Evolutionary conservation across 2,329 filamentous ascomycete species (phyloP), one percentile per base, ranked within the genome.

Genomic region (Geosmithia morbida): DNA sequence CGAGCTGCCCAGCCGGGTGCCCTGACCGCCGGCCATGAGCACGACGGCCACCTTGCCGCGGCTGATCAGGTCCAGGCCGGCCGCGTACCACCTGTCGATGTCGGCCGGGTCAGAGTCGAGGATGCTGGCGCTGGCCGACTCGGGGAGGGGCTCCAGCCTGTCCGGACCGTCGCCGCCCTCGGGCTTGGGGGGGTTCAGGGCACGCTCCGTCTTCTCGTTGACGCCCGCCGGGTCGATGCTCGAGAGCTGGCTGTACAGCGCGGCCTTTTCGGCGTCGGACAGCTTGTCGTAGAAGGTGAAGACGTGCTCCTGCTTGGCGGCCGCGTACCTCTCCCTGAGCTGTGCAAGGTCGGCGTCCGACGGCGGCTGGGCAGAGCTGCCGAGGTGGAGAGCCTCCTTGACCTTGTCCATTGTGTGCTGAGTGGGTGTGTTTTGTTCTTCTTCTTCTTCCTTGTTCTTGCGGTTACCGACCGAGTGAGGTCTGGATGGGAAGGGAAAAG

Each of bases 11-110:
- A 98, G 71, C 52, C 92, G 79, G 51, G 92, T 98, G 53, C 92
- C 92, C 70, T 98, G 92, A 33, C 92, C 92, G 61, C 92, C 92
- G 49, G 92, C 92, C 86, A 98, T 94, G 59, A 98, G 77, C 46
- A 98, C 87, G 17, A 98, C 92, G 30, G 80, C 74, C 40, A 94
- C 76, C 63, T 85, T 80, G 60, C 85, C 81, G 62, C 87, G 74
- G 45, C 80, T 71, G 50, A 94, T 76, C 40, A 90, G 84, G 61
- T 87, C 90, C 29, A 97, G 71, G 48, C 86, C 85, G 10, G 82
- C 72, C 52, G 84, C 70, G 66, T 95, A 92, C 89, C 90, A 98
- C 64, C 75, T 77, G 55, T 86, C 71, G 52, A 96, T 75, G 61
- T 94, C 83, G 50, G 80, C 77, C 46, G 81, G 65, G 57, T 85